Evolutionary conservation across 257 asterid species (phyloP), one percentile per base, ranked within the genome.

Genomic region (Nyctanthes arbortristis): DNA sequence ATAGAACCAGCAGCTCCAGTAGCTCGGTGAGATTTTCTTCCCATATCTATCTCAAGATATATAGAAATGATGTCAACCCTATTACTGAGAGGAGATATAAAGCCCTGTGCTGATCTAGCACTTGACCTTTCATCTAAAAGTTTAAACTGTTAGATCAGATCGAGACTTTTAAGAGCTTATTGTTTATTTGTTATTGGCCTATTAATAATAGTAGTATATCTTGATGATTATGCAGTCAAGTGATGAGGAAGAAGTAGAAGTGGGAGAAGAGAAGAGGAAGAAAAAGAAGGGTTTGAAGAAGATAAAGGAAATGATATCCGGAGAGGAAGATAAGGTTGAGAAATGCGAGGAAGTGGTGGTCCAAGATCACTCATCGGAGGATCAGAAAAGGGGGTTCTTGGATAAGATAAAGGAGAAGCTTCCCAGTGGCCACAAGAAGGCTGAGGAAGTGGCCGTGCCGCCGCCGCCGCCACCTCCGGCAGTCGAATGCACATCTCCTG

Each of bases 361-460:
- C 3, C 52, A 61, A 0, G 84, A 24, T n/a, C n/a, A n/a, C 22
- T 29, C 73, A 22, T 69, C 77, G 0, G 91, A 79, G 65, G 96
- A n/a, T n/a, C n/a, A 92, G 81, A 92, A 89, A 76, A 86, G 89
- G 52, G 92, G 98, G 0, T 81, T 92, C 72, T 76, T 89, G 63
- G 90, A 82, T 1, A 90, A 90, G 82, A 88, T 88, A 80, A 88
- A 88, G 89, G 95, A 77, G 55, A 90, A 89, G 63, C 85, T 89
- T 6, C 97, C 96, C 0, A 91, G 92, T 0, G 81, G 89, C 7
- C 84, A 92, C 86, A 89, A 86, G 85, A 0, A 78, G 0, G 98
- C 84, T 75, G 98, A 80, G 65, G 87, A 32, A 10, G 65, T 33
- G 0, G 73, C n/a, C n/a, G n/a, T n/a, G n/a, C n/a, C n/a, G n/a